Base-by-base conservation (phyloP, 495 filamentous ascomycete species). In the Opeltia flavorubescens region DNA sequence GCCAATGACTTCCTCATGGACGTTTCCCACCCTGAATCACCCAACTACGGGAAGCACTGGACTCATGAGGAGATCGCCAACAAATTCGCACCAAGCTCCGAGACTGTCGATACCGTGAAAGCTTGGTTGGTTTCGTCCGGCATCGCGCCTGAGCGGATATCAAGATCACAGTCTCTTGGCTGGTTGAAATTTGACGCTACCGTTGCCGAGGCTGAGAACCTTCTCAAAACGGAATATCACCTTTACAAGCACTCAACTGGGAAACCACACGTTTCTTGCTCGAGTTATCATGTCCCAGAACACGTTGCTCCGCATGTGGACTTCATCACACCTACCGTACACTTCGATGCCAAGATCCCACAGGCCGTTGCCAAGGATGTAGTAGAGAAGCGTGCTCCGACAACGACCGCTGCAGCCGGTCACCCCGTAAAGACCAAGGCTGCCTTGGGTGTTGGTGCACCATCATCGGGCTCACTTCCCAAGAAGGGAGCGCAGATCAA, bases 221-320 rank as follows among this genome's bases (percentile, higher is more conserved):
- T 83, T 1, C 69, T 83, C 42, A 62, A 70, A 47, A 74, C 78
- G 2, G 63, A 77, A 48, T 83, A 80, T 52, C 70, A 75, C 49
- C 48, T 72, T 34, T 78, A 79, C 55, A 60, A 71, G 47, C 73
- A 81, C 49, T 40, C 53, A 7, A 63, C 59, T 31, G 64, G 60
- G 12, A 64, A 67, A 23, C 59, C 63, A 21, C 69, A 69, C 20
- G 62, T 76, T 48, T 71, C 70, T 13, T 75, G 72, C 47, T 63
- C 70, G 21, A 56, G 62, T 55, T 80, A 80, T 44, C 68, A 74
- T 35, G 58, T 80, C 7, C 76, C 77, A 0, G 55, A 64, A 8
- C 57, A 70, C 18, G 47, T 80, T 18, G 62, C 62, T 28, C 49
- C 56, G 6, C 70, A 80, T 44, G 61, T 80, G 33, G 77, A 81